Percentiles rank a stretch among this genome's conserved stretches.
Conservation (phyloP, 1,139 yeast genomes). For the Hyphopichia wangnamkhiaoensis region DNA sequence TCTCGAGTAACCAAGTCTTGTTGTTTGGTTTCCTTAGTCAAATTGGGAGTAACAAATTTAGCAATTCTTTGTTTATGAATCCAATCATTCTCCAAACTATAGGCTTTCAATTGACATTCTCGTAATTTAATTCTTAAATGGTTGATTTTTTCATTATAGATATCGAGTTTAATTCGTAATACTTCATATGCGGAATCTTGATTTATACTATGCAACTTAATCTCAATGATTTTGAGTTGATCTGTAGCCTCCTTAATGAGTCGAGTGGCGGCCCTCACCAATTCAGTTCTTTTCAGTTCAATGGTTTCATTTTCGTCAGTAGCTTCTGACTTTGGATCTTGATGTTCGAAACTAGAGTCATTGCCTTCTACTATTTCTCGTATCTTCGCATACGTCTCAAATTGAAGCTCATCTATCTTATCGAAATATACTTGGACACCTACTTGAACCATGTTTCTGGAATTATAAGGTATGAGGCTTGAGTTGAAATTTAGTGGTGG, state of each 20-base stretch:
- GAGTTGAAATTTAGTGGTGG: too few relatives aligned
- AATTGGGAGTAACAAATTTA: slow-evolving; percentile 13
- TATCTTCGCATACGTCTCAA: slow-evolving; percentile 15
- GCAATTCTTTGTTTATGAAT: slow-evolving; percentile 30
- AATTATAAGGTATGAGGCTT: too few relatives aligned
- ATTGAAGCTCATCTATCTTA: slow-evolving; percentile 17
- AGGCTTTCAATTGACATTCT: slow-evolving; percentile 26
- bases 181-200: slow-evolving; percentile 5
- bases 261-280: slow-evolving; percentile 14
- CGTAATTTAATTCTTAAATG: slow-evolving; percentile 25
- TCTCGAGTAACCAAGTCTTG: slow-evolving; percentile 9
- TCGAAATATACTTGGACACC: slow-evolving; percentile 2
- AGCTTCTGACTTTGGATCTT: not conserved
- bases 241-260: slow-evolving; percentile 20
- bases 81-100: slow-evolving; percentile 23
- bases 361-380: slow-evolving; percentile 13
- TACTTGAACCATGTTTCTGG: not conserved
- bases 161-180: slow-evolving; percentile 9
- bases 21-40: slow-evolving; percentile 6
- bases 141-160: slow-evolving; percentile 22
- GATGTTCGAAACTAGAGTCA: slow-evolving; percentile 7
- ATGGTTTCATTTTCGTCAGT: slow-evolving; percentile 13
- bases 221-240: slow-evolving; percentile 19
- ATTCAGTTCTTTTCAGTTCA: slow-evolving; percentile 17
- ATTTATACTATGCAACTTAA: slow-evolving; percentile 6